These are phyloP conservation scores for Hyaloscypha finlandica DNA, from an alignment of 495 filamentous ascomycete genomes.

Conservation along the genomic window DNA sequence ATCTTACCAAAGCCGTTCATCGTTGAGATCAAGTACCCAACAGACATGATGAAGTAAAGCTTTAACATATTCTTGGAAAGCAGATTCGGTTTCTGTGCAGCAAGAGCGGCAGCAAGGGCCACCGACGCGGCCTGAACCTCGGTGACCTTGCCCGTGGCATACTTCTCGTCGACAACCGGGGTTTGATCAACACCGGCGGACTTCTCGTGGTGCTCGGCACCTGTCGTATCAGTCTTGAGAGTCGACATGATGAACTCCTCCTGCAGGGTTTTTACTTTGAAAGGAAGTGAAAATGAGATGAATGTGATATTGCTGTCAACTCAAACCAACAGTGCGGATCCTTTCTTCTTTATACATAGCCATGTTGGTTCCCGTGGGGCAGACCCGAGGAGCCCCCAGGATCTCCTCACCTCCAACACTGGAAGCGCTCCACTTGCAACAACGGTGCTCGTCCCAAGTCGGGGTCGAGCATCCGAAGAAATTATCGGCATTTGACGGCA, in stretches of 20 bases:
- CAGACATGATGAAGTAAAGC: conserved; percentile 44
- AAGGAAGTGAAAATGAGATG: neutral
- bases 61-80: conserved; percentile 49
- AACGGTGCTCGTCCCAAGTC: neutral
- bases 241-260: conserved; percentile 7
- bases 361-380: neutral
- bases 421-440: neutral
- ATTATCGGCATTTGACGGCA: conserved; percentile 2
- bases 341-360: conserved; percentile 3
- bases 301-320: neutral
- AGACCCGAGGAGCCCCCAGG: conserved; percentile 3
- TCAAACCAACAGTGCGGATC: conserved; percentile 7
- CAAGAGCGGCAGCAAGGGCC: conserved; percentile 43
- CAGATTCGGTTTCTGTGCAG: conserved; percentile 44
- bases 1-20: conserved; percentile 50
- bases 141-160: conserved; percentile 16
- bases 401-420: conserved; percentile 11
- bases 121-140: conserved; percentile 37
- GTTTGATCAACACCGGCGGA: conserved; percentile 2
- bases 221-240: conserved; percentile 14
- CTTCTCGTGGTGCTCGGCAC: conserved; percentile 21
- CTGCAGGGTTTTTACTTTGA: neutral
- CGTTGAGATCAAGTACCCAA: conserved; percentile 49
- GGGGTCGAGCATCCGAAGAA: neutral
- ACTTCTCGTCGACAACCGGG: conserved; percentile 21